Evolutionary conservation across 371 early-diverging fungal species (phyloP).

Genomic region (Rhizopus sp.): DNA sequence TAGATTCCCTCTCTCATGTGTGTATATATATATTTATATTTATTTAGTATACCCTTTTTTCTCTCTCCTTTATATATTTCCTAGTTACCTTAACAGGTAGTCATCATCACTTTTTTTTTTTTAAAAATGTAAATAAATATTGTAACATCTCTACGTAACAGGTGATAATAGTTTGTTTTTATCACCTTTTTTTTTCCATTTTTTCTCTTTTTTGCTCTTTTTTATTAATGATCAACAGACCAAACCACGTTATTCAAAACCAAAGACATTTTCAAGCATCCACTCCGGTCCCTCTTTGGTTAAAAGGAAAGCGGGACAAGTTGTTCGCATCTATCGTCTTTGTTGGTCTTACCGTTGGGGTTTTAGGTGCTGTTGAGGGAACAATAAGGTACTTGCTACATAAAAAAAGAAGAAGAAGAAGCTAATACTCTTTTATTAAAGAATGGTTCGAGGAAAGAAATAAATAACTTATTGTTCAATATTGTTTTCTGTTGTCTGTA

Average conservation of each 20-base stretch:
- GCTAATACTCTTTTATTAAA: slow-evolving; percentile 1
- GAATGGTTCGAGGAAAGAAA: slow-evolving; percentile 22
- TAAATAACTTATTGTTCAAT: slow-evolving; percentile 2
- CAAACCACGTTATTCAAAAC: slow-evolving; percentile 36
- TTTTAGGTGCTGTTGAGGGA: slow-evolving; percentile 34
- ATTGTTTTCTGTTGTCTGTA: too few relatives aligned
- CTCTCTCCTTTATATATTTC: neutral
- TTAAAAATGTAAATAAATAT: neutral
- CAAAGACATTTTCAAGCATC: slow-evolving; percentile 45
- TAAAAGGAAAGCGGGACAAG: slow-evolving; percentile 38
- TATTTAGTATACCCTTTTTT: slow-evolving; percentile 5
- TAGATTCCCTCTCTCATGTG: neutral
- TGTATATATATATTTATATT: neutral
- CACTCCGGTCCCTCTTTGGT: slow-evolving; percentile 30
- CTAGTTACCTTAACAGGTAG: neutral
- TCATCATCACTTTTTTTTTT: neutral
- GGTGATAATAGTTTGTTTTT: slow-evolving; percentile 10
- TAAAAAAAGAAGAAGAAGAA: neutral
- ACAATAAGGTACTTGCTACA: slow-evolving; percentile 29
- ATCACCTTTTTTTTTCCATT: slow-evolving; percentile 10
- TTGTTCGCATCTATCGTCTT: slow-evolving; percentile 28
- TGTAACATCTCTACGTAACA: neutral
- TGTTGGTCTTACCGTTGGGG: slow-evolving; percentile 35
- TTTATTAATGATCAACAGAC: slow-evolving; percentile 35
- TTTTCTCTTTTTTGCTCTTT: slow-evolving; percentile 19